phyloP scores from a whole-genome alignment of 139 green algal species.

The Trebouxia sp. region DNA sequence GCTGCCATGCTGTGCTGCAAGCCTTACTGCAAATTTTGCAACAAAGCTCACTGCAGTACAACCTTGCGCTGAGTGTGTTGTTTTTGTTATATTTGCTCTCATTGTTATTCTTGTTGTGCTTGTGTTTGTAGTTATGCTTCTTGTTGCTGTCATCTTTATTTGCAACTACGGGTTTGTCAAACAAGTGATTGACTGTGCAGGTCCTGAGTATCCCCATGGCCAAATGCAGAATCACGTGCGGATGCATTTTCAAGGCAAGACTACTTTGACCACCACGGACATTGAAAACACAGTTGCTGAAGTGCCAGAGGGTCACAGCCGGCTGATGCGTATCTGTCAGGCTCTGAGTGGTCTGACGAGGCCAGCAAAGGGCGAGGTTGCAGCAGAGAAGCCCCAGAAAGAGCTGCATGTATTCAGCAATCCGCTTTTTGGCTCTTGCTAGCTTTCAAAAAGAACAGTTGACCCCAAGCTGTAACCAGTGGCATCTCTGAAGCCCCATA shows the following conservation, averaged over 20 bases:
- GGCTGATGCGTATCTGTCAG: neutral
- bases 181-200: neutral
- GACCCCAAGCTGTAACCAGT: no score
- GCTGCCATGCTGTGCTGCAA: no score
- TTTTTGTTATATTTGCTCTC: no score
- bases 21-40: no score
- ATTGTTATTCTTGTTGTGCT: no score
- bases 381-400: neutral
- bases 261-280: neutral
- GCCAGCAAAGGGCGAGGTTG: neutral
- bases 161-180: no score
- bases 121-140: no score
- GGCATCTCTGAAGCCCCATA: no score
- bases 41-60: no score
- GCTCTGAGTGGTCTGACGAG: neutral
- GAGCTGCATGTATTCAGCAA: conserved; percentile 14
- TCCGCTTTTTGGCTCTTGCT: neutral
- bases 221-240: neutral
- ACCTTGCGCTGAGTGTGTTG: no score
- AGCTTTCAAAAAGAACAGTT: no score
- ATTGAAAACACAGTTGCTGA: neutral
- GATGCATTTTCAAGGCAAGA: neutral
- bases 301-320: neutral
- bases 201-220: neutral
- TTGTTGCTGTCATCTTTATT: no score